Evolutionary conservation across 805 yeast genomes (phyloP), one percentile per base, ranked within the genome.

Genomic region (Starmerella lactis-condensi): DNA sequence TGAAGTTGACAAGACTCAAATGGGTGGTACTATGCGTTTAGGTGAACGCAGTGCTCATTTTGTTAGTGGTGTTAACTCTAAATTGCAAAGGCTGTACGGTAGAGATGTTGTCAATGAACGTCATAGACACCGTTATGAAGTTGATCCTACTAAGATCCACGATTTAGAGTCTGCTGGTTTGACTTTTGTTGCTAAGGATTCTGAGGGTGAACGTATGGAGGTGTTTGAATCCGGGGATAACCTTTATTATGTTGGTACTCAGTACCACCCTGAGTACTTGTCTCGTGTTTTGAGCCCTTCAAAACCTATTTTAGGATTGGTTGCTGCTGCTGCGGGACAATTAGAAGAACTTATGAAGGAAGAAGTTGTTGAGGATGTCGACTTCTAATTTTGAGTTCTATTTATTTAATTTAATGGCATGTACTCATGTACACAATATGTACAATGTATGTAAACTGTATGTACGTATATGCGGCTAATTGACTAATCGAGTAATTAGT

Each of bases 11-110:
- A 85, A 82, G 62, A 72, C 76, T 45, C 81, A 79, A 54, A 67
- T 89, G 63, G 99, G 99, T 41, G 99, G 99, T 44, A 85, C 96
- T 31, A 89, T 89, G 99, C 75, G 99, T 64, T 67, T 89, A 45
- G 99, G 99, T 46, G 65, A 81, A 42, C 82, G 94, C 58, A 71
- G 83, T 43, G 82, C 96, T 24, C 68, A 65, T 41, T 89, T 89
- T 65, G 72, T 69, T 47, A 59, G 59, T 12, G 69, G 63, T 40
- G 57, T 74, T 30, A 74, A 74, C 40, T 67, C 79, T 29, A 65
- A 61, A 40, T 68, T 89, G 47, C 71, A 77, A 56, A 66, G 69
- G 57, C 62, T 85, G 33, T 85, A 85, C 53, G 91, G 89, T 35
- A 63, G 64, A 18, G 64, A 61, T 2, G 59, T 65, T 28, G 83